These are phyloP conservation scores for Akanthomyces muscarius DNA, from an alignment of 2,329 filamentous ascomycete genomes.

Conservation along the genomic window DNA sequence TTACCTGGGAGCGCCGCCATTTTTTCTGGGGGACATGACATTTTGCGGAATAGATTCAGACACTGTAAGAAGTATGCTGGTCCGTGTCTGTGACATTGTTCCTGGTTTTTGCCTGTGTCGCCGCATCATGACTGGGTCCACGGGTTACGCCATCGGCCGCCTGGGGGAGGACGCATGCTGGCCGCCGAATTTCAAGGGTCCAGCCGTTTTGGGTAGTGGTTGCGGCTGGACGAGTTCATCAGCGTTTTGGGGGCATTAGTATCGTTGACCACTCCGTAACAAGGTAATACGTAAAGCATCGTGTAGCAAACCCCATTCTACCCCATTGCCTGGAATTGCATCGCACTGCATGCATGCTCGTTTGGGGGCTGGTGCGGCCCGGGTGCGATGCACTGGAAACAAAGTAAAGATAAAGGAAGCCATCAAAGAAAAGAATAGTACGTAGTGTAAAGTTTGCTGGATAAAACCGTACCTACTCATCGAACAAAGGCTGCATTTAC, in stretches of 20 bases:
- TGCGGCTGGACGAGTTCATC: too few relatives aligned
- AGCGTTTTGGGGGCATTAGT: not conserved
- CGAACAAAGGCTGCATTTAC: not conserved
- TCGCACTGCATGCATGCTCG: not conserved
- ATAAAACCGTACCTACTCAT: not conserved
- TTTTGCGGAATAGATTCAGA: not conserved
- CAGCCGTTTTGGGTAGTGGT: not conserved
- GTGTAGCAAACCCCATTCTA: too few relatives aligned
- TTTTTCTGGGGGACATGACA: not conserved
- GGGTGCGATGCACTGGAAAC: not conserved
- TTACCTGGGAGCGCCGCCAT: not conserved
- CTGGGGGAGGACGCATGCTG: not conserved
- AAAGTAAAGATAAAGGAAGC: not conserved
- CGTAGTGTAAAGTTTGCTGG: not conserved
- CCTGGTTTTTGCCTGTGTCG: not conserved
- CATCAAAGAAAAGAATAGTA: not conserved
- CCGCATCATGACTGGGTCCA: not conserved
- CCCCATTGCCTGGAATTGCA: not conserved
- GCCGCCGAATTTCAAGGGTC: slow-evolving; percentile 2
- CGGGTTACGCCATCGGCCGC: slow-evolving; percentile 9
- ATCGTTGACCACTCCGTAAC: too few relatives aligned
- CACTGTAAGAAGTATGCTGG: too few relatives aligned
- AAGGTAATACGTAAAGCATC: too few relatives aligned
- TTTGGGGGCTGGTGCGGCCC: not conserved
- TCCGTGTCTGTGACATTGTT: not conserved